phyloP scores from a whole-genome alignment of 148 eudicot genomes.

The Rhododendron griersonianum region DNA sequence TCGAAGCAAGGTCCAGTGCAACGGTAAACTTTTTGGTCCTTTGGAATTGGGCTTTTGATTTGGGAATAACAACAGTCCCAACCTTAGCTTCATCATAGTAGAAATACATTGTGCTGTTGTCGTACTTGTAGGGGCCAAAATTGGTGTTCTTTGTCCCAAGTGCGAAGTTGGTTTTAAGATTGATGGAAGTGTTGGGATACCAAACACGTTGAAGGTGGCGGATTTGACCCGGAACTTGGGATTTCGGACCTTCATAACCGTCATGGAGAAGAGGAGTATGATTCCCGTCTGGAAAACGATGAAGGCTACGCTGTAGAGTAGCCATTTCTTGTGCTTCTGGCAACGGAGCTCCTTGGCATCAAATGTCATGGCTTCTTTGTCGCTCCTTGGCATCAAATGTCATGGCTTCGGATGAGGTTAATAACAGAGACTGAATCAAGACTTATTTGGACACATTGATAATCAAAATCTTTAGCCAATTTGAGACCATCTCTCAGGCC shows the following conservation, averaged over 20 bases:
- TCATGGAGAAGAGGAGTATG: not conserved
- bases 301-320: not conserved
- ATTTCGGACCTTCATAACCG: constrained; percentile 12
- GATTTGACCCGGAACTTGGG: constrained; percentile 13
- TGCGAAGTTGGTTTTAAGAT: not conserved
- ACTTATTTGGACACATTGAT: no score
- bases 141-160: constrained; percentile 17
- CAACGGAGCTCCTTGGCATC: constrained; percentile 9
- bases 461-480: no score
- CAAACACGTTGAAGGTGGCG: not conserved
- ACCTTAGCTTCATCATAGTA: no score
- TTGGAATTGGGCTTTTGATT: no score
- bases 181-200: not conserved
- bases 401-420: no score
- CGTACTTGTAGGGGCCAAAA: not conserved
- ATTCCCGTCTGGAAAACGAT: not conserved
- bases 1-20: not conserved
- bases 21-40: constrained; percentile 5
- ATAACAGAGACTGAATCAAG: no score
- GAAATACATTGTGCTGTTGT: no score
- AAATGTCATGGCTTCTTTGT: not conserved
- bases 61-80: no score
- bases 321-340: constrained; percentile 13
- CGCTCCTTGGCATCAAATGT: no score
- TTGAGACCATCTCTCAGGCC: no score